Evolutionary conservation across 139 green algal genomes (phyloP).

Genomic region (Pycnococcus provasolii): DNA sequence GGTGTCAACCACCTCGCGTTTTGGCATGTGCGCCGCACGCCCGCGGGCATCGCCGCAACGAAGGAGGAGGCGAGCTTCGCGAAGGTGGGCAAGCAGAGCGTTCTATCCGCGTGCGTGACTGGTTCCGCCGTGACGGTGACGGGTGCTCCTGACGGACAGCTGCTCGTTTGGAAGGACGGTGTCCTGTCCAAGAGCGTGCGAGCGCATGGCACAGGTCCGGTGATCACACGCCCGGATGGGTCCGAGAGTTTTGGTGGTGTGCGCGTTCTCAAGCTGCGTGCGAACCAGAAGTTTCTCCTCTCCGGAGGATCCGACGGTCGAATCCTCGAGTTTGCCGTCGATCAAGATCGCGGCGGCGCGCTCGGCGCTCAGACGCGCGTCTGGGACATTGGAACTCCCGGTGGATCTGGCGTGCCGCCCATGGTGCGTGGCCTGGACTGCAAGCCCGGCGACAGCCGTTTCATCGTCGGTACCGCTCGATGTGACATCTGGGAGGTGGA

Average conservation of each 20-base stretch:
- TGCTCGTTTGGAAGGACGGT: conserved; percentile 42
- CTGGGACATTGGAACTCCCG: too few relatives aligned
- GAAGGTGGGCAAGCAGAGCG: not conserved
- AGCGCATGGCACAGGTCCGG: not conserved
- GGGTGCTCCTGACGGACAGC: conserved; percentile 28
- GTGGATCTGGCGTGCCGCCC: not conserved
- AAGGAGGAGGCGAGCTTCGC: not conserved
- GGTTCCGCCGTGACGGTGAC: conserved; percentile 24
- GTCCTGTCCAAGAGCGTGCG: not conserved
- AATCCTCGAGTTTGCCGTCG: not conserved
- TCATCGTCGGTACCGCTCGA: conserved; percentile 28
- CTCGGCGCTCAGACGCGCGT: not conserved
- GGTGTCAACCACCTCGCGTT: conserved; percentile 55
- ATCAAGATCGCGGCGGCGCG: not conserved
- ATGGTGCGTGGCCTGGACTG: conserved; percentile 18
- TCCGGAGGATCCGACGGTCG: conserved; percentile 6
- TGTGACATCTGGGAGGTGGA: conserved; percentile 48
- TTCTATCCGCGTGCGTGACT: not conserved
- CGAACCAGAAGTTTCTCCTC: conserved; percentile 6
- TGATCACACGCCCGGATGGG: not conserved
- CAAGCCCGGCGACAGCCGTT: conserved; percentile 6
- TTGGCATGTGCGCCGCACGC: not conserved
- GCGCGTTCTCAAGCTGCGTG: conserved; percentile 10
- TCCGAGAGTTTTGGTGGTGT: not conserved
- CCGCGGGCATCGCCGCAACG: not conserved